phyloP scores from a whole-genome alignment of 352 stramenopile genomes.

The Globisporangium iwayamae region DNA sequence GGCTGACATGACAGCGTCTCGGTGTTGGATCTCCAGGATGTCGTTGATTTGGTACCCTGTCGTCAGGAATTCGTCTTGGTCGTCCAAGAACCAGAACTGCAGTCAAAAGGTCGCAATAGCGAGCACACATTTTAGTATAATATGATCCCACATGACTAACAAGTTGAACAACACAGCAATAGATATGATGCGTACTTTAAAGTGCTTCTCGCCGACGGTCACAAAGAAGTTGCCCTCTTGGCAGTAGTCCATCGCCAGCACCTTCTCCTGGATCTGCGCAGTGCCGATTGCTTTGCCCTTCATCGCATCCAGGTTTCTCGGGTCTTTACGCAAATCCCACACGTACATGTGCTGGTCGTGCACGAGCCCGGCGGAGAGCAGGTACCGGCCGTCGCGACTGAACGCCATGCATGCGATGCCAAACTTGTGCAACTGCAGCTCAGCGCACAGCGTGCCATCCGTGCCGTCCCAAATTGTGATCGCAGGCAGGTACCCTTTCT shows the following conservation, averaged over 20 bases:
- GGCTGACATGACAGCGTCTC: conserved; percentile 50
- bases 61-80: conserved; percentile 39
- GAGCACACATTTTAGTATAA: neutral
- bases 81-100: conserved; percentile 77
- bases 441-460: conserved; percentile 72
- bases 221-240: conserved; percentile 77
- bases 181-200: conserved; percentile 38
- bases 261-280: conserved; percentile 59
- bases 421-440: conserved; percentile 82
- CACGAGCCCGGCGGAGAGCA: conserved; percentile 74
- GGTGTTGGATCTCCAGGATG: conserved; percentile 57
- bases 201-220: conserved; percentile 75
- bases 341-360: conserved; percentile 81
- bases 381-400: conserved; percentile 47
- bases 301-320: conserved; percentile 16
- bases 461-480: conserved; percentile 87
- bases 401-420: conserved; percentile 81
- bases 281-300: conserved; percentile 36
- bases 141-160: neutral
- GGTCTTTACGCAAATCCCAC: conserved; percentile 52
- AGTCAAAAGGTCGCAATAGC: neutral
- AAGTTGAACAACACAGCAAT: neutral
- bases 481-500: conserved; percentile 78
- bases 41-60: conserved; percentile 55
- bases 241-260: conserved; percentile 69